Conservation (phyloP, 192 early-diverging fungal genomes). For the Linnemannia zychae region DNA sequence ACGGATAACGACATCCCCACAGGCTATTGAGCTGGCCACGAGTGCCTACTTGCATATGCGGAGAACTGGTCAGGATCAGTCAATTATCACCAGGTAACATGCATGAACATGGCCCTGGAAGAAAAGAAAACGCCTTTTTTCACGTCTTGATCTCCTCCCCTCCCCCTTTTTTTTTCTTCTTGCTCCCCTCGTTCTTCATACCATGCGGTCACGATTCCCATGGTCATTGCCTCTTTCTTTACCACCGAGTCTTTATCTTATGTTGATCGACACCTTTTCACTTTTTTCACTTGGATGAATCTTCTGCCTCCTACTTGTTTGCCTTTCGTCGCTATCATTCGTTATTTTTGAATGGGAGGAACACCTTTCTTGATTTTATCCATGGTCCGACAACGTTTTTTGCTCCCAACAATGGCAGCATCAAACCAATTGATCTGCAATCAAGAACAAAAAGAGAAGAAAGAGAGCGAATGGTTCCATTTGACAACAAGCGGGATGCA, state of each 20-base stretch:
- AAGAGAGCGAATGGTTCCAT: neutral
- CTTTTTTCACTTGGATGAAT: neutral
- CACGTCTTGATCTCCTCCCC: too few relatives aligned
- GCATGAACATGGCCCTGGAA: neutral
- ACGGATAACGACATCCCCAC: constrained; percentile 62
- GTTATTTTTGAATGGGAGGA: neutral
- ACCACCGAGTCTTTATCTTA: neutral
- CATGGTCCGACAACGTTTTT: neutral
- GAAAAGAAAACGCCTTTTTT: neutral
- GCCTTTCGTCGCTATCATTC: neutral
- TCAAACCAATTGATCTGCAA: neutral
- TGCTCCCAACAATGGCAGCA: neutral
- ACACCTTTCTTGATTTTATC: neutral
- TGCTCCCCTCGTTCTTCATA: neutral
- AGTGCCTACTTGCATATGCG: constrained; percentile 91
- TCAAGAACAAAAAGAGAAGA: neutral
- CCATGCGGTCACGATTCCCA: neutral
- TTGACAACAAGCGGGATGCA: neutral
- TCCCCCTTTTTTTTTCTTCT: neutral
- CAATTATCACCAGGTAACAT: constrained; percentile 87
- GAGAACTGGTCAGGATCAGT: constrained; percentile 90
- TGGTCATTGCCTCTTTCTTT: neutral
- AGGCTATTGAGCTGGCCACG: constrained; percentile 87
- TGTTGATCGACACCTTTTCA: neutral
- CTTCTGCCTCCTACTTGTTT: neutral